Percentiles rank a stretch among this genome's conserved stretches.
phyloP scores from a whole-genome alignment of 192 early-diverging fungal species.

The Rhizoclosmatium globosum region DNA sequence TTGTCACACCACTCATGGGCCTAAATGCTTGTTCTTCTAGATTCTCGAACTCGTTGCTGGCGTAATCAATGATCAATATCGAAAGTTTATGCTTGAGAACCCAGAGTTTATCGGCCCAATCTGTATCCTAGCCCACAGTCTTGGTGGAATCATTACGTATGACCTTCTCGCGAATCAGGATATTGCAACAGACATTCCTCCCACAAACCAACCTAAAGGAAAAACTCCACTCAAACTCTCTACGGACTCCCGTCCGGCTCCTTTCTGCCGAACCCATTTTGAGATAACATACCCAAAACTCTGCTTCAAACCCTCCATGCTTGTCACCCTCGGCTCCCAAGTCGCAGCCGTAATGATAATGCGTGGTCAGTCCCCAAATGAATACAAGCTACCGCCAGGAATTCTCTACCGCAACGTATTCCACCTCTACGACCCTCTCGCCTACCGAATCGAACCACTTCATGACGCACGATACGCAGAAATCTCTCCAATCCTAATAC shows the following conservation, averaged over 20 bases:
- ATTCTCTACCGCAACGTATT: slow-evolving; percentile 59
- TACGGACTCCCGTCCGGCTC: background rate
- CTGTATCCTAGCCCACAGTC: slow-evolving; percentile 51
- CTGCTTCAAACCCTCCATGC: slow-evolving; percentile 46
- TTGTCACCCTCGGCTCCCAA: slow-evolving; percentile 59
- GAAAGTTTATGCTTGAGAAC: slow-evolving; percentile 38
- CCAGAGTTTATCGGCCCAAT: slow-evolving; percentile 52
- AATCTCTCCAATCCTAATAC: slow-evolving; percentile 55
- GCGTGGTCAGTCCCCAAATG: slow-evolving; percentile 46
- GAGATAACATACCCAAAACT: slow-evolving; percentile 53
- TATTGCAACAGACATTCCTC: slow-evolving; percentile 35
- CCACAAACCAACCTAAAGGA: background rate
- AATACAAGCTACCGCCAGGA: slow-evolving; percentile 40
- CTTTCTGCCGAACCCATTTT: slow-evolving; percentile 41
- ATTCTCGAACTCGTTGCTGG: slow-evolving; percentile 44
- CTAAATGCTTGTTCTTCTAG: slow-evolving; percentile 7
- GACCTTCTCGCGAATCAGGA: slow-evolving; percentile 54
- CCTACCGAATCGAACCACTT: slow-evolving; percentile 58
- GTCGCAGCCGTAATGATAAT: slow-evolving; percentile 54
- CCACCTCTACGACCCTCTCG: slow-evolving; percentile 60
- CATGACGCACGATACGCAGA: slow-evolving; percentile 47
- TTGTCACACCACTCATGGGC: background rate
- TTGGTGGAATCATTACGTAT: slow-evolving; percentile 57
- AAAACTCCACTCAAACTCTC: background rate
- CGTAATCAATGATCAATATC: slow-evolving; percentile 47